These are phyloP conservation scores for Crithidia sp. DNA, from an alignment of 208 protist genomes.

Conservation along the genomic window DNA sequence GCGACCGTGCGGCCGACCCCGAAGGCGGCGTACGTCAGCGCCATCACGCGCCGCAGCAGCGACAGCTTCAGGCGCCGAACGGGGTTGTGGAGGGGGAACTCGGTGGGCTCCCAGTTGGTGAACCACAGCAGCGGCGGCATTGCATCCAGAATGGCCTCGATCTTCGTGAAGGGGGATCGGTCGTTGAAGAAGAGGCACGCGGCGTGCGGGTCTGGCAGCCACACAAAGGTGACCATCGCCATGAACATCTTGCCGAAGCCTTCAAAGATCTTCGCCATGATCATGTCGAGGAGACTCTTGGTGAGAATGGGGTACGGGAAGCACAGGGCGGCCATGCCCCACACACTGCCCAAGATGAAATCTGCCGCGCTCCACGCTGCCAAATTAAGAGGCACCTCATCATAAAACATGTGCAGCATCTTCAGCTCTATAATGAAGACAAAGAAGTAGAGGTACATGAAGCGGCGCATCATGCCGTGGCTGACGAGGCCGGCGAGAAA, in stretches of 20 bases:
- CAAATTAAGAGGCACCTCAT: conserved; percentile 1
- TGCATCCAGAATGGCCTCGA: conserved; percentile 32
- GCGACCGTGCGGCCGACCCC: conserved; percentile 27
- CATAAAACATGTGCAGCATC: conserved; percentile 4
- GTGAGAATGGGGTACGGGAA: conserved; percentile 31
- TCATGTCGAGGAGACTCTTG: conserved; percentile 22
- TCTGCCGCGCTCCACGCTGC: conserved; percentile 26
- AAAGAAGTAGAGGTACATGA: conserved; percentile 42
- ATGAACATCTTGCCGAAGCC: conserved; percentile 27
- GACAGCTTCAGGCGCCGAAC: conserved; percentile 50
- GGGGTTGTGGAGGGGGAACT: conserved; percentile 47
- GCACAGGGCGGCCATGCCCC: conserved; percentile 29
- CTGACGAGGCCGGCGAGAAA: conserved; percentile 18
- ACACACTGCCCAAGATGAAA: conserved; percentile 30
- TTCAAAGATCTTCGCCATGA: conserved; percentile 17
- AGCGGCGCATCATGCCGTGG: conserved; percentile 37
- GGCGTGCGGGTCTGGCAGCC: conserved; percentile 34
- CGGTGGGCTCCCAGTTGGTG: conserved; percentile 43
- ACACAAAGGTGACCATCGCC: conserved; percentile 13
- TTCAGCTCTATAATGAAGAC: conserved; percentile 36
- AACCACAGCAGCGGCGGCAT: conserved; percentile 50
- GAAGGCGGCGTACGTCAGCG: conserved; percentile 48
- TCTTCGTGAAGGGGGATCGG: conserved; percentile 29
- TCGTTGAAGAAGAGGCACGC: conserved; percentile 42
- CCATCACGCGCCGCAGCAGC: conserved; percentile 38